A percentile compares a stretch with the other conserved stretches of the same genome.
These are phyloP conservation scores for Picea abies DNA, from an alignment of 83 land plant species.

Conservation along the genomic window DNA sequence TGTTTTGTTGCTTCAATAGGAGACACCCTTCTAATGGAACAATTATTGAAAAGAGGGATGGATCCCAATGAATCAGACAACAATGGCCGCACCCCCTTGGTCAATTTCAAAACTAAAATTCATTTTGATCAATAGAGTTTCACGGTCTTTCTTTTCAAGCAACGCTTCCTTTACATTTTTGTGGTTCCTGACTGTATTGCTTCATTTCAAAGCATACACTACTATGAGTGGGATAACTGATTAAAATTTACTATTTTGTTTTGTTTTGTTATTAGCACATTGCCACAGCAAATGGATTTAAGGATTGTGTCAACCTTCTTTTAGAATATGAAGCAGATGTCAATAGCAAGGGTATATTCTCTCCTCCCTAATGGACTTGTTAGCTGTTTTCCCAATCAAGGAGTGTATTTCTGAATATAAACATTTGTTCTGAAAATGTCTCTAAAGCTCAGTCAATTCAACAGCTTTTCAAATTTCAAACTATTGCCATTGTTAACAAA, in stretches of 20 bases:
- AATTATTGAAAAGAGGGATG: constrained; percentile 50
- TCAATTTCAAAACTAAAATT: constrained; percentile 6
- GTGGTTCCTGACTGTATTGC: not conserved
- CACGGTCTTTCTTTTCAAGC: not conserved
- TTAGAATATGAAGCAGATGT: constrained; percentile 65
- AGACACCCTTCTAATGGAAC: constrained; percentile 45
- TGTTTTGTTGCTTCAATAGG: constrained; percentile 60
- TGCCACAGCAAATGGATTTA: constrained; percentile 60
- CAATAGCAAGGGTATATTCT: constrained; percentile 45
- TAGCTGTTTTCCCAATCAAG: not conserved
- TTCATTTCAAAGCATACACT: not conserved
- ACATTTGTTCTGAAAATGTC: not conserved
- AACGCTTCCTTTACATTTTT: not conserved
- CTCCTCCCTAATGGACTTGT: not conserved
- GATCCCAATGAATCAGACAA: constrained; percentile 64
- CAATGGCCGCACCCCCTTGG: constrained; percentile 62
- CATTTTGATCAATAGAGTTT: not conserved
- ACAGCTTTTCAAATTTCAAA: not conserved
- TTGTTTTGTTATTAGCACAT: constrained; percentile 48
- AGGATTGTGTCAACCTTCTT: constrained; percentile 46
- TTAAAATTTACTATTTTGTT: not conserved
- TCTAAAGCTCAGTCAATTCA: not conserved
- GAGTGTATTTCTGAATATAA: not conserved
- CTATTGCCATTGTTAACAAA: not conserved
- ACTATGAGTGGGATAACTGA: not conserved